Percentiles rank a stretch among this genome's conserved stretches.
phyloP scores from a whole-genome alignment of 768 basidiomycete genomes.

The Kwoniella dejecticola region DNA sequence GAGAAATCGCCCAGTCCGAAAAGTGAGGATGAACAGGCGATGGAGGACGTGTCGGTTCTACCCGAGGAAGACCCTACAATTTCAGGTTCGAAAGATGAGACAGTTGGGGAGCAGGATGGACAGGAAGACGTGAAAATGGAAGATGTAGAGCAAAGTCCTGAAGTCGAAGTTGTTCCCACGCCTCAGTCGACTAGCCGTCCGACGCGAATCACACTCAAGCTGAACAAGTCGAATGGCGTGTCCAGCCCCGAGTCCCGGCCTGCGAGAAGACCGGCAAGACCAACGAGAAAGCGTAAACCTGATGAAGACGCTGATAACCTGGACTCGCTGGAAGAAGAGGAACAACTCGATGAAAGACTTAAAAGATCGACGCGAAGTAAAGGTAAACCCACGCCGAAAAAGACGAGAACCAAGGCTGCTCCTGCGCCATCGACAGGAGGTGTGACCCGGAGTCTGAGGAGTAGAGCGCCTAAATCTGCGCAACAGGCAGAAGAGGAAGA shows the following conservation, averaged over 20 bases:
- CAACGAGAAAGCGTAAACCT: slow-evolving; percentile 13
- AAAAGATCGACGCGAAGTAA: background rate
- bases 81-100: no score
- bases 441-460: slow-evolving; percentile 16
- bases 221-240: slow-evolving; percentile 11
- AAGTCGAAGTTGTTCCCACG: slow-evolving; percentile 12
- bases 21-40: slow-evolving; percentile 4
- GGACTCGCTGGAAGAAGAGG: background rate
- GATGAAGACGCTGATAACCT: background rate
- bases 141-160: background rate
- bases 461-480: slow-evolving; percentile 19
- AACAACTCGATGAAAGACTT: background rate
- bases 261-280: background rate
- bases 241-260: background rate
- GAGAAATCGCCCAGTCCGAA: slow-evolving; percentile 8
- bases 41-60: background rate
- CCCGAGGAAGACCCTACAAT: background rate
- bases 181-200: slow-evolving; percentile 3
- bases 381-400: background rate
- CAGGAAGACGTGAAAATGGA: slow-evolving; percentile 1
- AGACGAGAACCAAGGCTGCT: background rate
- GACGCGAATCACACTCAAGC: slow-evolving; percentile 12
- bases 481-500: slow-evolving; percentile 11
- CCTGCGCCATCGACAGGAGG: background rate
- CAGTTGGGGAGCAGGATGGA: no score